These are phyloP conservation scores for Fusarium tjaetaba DNA, from an alignment of 2,329 filamentous ascomycete genomes.

Conservation along the genomic window DNA sequence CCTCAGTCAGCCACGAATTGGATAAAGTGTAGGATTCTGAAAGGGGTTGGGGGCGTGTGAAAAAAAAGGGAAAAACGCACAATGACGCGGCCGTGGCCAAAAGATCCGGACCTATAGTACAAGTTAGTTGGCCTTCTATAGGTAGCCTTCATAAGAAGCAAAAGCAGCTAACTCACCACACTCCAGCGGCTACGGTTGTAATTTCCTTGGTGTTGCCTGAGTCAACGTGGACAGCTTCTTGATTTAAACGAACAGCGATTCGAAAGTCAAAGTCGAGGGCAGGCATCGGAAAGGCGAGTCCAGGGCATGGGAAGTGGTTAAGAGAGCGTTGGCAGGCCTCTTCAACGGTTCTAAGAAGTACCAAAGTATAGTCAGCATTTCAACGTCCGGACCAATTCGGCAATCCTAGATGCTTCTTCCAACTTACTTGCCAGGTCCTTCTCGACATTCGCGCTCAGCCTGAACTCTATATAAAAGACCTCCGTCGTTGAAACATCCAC, in stretches of 20 bases:
- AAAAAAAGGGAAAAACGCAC: conserved; percentile 44
- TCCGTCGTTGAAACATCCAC: conserved; percentile 41
- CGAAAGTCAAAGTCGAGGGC: conserved; percentile 61
- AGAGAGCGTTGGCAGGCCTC: conserved; percentile 52
- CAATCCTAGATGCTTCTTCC: not conserved
- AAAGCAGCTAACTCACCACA: conserved; percentile 42
- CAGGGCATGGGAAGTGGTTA: conserved; percentile 54
- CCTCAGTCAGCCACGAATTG: conserved; percentile 36
- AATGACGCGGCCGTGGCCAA: conserved; percentile 60
- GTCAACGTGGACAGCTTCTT: conserved; percentile 56
- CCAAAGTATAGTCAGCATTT: conserved; percentile 34
- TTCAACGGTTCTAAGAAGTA: conserved; percentile 47
- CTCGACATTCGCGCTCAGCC: conserved; percentile 41
- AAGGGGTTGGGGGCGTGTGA: not conserved
- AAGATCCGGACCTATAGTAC: conserved; percentile 49
- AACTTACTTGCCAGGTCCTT: conserved; percentile 44
- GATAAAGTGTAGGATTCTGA: conserved; percentile 17
- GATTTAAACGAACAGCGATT: conserved; percentile 58
- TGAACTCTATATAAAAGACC: conserved; percentile 42
- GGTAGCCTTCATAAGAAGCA: no score
- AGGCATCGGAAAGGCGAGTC: conserved; percentile 57
- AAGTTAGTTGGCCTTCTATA: no score
- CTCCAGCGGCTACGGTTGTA: conserved; percentile 58
- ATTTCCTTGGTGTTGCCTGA: conserved; percentile 58
- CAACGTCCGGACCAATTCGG: not conserved